A percentile compares a stretch with the other conserved stretches of the same genome.
These are phyloP conservation scores for Suillus brevipes DNA, from an alignment of 768 basidiomycete genomes.

Conservation along the genomic window DNA sequence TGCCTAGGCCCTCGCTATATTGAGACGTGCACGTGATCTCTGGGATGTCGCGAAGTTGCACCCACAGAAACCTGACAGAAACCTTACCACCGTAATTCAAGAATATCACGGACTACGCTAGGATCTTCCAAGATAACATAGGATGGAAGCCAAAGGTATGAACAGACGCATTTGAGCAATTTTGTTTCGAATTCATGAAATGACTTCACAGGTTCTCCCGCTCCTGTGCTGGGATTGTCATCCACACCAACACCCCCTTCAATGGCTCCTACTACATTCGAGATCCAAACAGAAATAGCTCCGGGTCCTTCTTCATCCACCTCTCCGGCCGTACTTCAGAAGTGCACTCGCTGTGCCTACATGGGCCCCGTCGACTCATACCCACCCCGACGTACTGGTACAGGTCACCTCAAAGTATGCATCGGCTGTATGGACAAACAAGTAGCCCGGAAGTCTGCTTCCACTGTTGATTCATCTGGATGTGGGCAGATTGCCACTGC, in stretches of 20 bases:
- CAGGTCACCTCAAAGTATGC: conserved; percentile 35
- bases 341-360: conserved; percentile 34
- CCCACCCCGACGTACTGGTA: conserved; percentile 32
- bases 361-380: conserved; percentile 28
- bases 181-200: background rate
- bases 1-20: background rate
- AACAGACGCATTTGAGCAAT: background rate
- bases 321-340: conserved; percentile 19
- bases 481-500: conserved; percentile 37
- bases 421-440: conserved; percentile 35
- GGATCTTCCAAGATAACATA: background rate
- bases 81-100: conserved; percentile 1
- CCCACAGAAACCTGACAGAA: background rate
- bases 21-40: background rate
- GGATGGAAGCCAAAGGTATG: conserved; percentile 10
- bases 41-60: conserved; percentile 3
- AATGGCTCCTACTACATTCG: conserved; percentile 21
- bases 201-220: conserved; percentile 12
- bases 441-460: conserved; percentile 33
- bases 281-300: conserved; percentile 17
- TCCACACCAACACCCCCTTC: conserved; percentile 18
- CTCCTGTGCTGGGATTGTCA: conserved; percentile 9
- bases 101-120: background rate
- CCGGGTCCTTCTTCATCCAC: conserved; percentile 13
- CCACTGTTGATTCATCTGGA: conserved; percentile 27